A percentile compares a stretch with the other conserved stretches of the same genome.
phyloP scores from a whole-genome alignment of 2,329 filamentous ascomycete genomes.

The Aspergillus novoparasiticus region DNA sequence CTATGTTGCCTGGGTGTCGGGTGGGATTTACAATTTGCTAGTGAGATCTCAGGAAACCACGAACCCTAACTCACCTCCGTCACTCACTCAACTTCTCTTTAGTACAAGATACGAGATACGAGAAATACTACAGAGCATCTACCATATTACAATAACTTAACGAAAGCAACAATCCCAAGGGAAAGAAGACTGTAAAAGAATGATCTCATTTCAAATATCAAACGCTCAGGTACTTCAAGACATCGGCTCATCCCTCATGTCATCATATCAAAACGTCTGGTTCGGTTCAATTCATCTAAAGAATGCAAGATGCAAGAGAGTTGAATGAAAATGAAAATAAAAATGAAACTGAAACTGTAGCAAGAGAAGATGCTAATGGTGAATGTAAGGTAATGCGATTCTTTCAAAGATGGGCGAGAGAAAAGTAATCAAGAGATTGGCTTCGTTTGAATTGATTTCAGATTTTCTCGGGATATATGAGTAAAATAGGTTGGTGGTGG shows the following conservation, averaged over 20 bases:
- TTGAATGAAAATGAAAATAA: constrained; percentile 1
- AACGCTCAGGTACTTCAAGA: constrained; percentile 2
- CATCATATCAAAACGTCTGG: constrained; percentile 4
- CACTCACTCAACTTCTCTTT: neutral
- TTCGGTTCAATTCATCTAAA: constrained; percentile 1
- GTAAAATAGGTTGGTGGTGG: neutral
- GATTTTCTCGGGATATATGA: neutral
- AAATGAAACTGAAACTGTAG: neutral
- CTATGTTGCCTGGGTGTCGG: too few relatives aligned
- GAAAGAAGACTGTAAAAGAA: constrained; percentile 4
- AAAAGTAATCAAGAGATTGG: neutral
- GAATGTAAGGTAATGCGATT: neutral
- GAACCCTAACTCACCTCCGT: neutral
- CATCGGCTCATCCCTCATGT: constrained; percentile 4
- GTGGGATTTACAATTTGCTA: too few relatives aligned
- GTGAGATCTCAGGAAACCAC: too few relatives aligned
- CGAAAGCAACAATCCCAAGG: neutral
- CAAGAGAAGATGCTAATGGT: constrained; percentile 8
- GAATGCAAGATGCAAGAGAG: constrained; percentile 7
- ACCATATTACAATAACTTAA: neutral
- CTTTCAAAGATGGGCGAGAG: neutral
- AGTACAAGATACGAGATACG: neutral
- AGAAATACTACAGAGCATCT: neutral
- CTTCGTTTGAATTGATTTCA: neutral
- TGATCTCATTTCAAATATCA: neutral